Conservation (phyloP, 2,329 filamentous ascomycete species). For the Stemphylium beticola region DNA sequence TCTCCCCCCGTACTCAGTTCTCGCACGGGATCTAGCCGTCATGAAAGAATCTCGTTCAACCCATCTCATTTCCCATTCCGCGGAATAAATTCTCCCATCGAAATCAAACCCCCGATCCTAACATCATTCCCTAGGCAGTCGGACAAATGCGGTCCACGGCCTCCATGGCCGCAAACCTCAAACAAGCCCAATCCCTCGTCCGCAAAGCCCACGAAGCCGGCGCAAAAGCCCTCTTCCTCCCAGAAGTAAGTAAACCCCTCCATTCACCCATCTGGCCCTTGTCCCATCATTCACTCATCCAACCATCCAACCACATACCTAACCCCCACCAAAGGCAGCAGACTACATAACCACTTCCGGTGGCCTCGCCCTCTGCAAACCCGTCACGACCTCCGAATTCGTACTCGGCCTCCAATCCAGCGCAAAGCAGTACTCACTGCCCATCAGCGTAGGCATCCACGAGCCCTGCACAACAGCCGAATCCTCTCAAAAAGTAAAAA, state of each 20-base stretch:
- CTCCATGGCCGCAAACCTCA: slow-evolving; percentile 77
- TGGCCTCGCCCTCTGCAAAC: slow-evolving; percentile 71
- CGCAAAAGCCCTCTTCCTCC: slow-evolving; percentile 87
- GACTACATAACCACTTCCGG: slow-evolving; percentile 81
- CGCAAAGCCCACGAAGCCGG: slow-evolving; percentile 75
- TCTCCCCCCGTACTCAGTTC: too few species aligned
- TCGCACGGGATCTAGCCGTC: too few species aligned
- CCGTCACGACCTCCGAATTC: slow-evolving; percentile 72
- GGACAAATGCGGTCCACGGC: slow-evolving; percentile 89
- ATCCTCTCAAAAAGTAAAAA: slow-evolving; percentile 62
- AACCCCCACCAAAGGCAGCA: slow-evolving; percentile 70
- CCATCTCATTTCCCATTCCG: background rate
- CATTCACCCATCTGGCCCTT: too few species aligned
- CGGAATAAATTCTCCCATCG: background rate
- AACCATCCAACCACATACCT: background rate
- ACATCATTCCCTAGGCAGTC: slow-evolving; percentile 66
- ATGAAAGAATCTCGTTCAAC: too few species aligned
- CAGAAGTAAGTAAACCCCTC: slow-evolving; percentile 52
- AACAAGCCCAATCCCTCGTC: slow-evolving; percentile 75
- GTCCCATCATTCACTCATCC: background rate
- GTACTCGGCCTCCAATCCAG: slow-evolving; percentile 74
- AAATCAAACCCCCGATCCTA: background rate
- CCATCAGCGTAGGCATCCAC: slow-evolving; percentile 88
- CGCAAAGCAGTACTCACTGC: slow-evolving; percentile 67
- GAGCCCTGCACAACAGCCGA: slow-evolving; percentile 45